phyloP scores from a whole-genome alignment of 2,329 filamentous ascomycete genomes.

The Fusarium torreyae region DNA sequence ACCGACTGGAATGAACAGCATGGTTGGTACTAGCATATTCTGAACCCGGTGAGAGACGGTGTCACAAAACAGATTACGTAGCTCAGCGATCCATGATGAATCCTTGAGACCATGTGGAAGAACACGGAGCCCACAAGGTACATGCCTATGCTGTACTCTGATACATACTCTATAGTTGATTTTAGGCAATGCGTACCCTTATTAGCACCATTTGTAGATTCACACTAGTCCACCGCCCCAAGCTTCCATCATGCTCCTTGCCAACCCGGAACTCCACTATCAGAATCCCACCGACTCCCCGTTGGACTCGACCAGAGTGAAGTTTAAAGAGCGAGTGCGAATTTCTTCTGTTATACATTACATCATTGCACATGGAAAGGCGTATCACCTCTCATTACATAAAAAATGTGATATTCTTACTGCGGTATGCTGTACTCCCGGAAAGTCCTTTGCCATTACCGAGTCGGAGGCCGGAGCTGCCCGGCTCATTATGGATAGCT shows the following conservation, averaged over 20 bases:
- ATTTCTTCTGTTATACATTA: conserved; percentile 26
- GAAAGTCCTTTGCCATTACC: conserved; percentile 10
- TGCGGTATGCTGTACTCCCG: conserved; percentile 22
- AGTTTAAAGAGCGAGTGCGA: conserved; percentile 17
- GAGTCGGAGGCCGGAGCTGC: conserved; percentile 27
- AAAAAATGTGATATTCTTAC: conserved; percentile 14
- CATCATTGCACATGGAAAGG: conserved; percentile 29
- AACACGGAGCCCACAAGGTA: conserved; percentile 15
- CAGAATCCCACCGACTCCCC: background rate
- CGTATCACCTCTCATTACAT: conserved; percentile 18
- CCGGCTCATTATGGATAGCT: conserved; percentile 11
- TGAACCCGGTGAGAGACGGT: background rate
- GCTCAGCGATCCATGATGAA: conserved; percentile 7
- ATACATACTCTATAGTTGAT: background rate
- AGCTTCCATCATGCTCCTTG: background rate
- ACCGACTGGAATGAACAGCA: background rate
- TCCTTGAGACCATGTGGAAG: conserved; percentile 21
- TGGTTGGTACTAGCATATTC: background rate
- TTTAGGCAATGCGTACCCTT: too few species aligned
- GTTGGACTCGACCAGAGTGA: background rate
- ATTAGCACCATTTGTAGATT: conserved; percentile 1
- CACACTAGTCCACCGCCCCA: conserved; percentile 19
- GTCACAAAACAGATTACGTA: conserved; percentile 32
- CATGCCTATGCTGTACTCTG: background rate
- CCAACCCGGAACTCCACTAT: conserved; percentile 4